Evolutionary conservation across 192 early-diverging fungal species (phyloP), one percentile per base, ranked within the genome.

Genomic region (Backusella tarrabulga): DNA sequence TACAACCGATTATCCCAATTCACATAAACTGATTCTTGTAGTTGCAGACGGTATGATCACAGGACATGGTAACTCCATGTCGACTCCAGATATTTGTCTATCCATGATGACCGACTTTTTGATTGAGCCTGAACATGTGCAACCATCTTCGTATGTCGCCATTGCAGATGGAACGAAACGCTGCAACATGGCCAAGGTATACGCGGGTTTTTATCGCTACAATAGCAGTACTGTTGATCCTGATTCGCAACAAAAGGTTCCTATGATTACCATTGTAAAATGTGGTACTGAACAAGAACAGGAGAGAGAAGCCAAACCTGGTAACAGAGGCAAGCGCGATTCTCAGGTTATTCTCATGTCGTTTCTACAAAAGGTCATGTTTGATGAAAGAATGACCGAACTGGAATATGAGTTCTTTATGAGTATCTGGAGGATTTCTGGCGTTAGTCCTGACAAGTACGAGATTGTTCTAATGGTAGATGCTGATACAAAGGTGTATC

Each of bases 341-440:
- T 96, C 96, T 11, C 97, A 99, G 84, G 91, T 99, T 68, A 88
- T 99, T 71, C 85, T 99, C 40, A 98, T 99, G 96, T 92, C 92
- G 73, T 99, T 99, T 83, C 79, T 99, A 81, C 91, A 95, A 86
- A 94, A 94, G 46, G 94, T 92, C 34, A 93, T 94, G 89, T 95
- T 93, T 84, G 91, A 95, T 80, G 93, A 95, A 80, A 91, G 93
- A 68, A 92, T 95, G 93, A 94, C 93, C 5, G 87, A 87, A 68
- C 85, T 95, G 56, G 93, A 95, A 79, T 94, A 93, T 80, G 93
- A 93, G 71, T 80, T 95, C 69, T 95, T 94, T 82, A 88, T 85
- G 52, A 89, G 87, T 19, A 91, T 94, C 77, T 93, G 92, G 90
- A 84, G 87, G 36, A 79, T 94, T 3, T 90, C 87, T 4, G 91